Percentiles rank a stretch among this genome's conserved stretches.
phyloP scores from a whole-genome alignment of 345 rosid genomes.

The Combretum micranthum region DNA sequence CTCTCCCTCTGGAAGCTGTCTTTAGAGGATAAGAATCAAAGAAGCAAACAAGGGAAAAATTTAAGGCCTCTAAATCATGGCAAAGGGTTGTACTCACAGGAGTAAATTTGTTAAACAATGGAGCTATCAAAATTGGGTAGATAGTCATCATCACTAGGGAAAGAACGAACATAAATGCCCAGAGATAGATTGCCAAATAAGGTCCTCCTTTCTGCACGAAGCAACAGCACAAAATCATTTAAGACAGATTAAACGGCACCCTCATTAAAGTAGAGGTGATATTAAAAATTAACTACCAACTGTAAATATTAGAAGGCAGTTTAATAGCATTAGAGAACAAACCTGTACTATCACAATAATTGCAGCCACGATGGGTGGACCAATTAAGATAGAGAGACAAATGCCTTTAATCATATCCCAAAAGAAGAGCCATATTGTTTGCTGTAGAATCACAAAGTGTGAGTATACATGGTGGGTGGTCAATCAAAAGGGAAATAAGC shows the following conservation, averaged over 20 bases:
- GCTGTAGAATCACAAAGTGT: slow-evolving; percentile 44
- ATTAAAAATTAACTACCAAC: background rate
- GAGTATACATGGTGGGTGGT: slow-evolving; percentile 1
- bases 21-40: slow-evolving; percentile 13
- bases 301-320: background rate
- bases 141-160: slow-evolving; percentile 97
- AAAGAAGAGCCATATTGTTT: slow-evolving; percentile 89
- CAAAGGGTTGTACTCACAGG: slow-evolving; percentile 53
- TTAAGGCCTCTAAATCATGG: background rate
- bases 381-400: slow-evolving; percentile 61
- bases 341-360: slow-evolving; percentile 88
- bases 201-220: slow-evolving; percentile 94
- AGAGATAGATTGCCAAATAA: slow-evolving; percentile 93
- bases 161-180: slow-evolving; percentile 94
- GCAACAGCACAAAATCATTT: background rate
- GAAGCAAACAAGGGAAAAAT: slow-evolving; percentile 10
- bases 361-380: slow-evolving; percentile 86
- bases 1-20: slow-evolving; percentile 89
- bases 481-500: background rate
- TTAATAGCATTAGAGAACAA: slow-evolving; percentile 9
- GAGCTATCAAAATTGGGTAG: slow-evolving; percentile 88
- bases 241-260: background rate
- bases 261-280: slow-evolving; percentile 1
- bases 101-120: slow-evolving; percentile 93
- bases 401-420: slow-evolving; percentile 86